phyloP scores from a whole-genome alignment of 768 basidiomycete genomes.

The Solioccasus polychromus region DNA sequence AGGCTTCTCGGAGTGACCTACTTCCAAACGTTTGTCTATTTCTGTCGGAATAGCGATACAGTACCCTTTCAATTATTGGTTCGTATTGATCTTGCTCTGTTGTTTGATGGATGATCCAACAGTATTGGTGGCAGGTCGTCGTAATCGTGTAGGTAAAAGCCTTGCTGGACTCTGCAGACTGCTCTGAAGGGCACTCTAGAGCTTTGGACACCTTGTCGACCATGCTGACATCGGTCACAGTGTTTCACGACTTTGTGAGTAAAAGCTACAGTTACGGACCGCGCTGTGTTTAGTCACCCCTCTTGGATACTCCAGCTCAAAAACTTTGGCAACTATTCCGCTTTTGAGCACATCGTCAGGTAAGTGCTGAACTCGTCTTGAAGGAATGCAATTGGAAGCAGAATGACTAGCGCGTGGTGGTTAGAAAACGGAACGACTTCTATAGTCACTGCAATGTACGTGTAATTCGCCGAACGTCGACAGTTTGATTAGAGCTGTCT shows the following conservation, averaged over 20 bases:
- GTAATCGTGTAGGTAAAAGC: not conserved
- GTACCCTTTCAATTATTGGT: conserved; percentile 4
- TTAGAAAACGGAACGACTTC: conserved; percentile 1
- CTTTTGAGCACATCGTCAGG: not conserved
- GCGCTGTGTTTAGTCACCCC: too few species aligned
- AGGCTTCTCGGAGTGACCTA: conserved; percentile 8
- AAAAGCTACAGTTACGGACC: too few species aligned
- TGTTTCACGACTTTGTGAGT: conserved; percentile 5
- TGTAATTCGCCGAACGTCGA: not conserved
- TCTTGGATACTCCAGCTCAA: not conserved
- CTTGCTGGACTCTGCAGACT: not conserved
- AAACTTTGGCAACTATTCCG: conserved; percentile 2
- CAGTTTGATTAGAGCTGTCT: not conserved
- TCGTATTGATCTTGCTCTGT: not conserved
- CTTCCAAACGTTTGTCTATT: conserved; percentile 6
- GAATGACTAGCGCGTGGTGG: not conserved
- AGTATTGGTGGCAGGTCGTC: conserved; percentile 2
- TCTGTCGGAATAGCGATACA: not conserved
- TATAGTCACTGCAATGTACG: conserved; percentile 4
- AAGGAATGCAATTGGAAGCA: not conserved
- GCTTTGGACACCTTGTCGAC: not conserved
- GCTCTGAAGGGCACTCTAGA: not conserved
- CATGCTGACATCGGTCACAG: not conserved
- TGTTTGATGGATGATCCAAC: not conserved
- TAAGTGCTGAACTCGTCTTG: not conserved